Conservation (phyloP, 768 basidiomycete species). For the Leccinum aurantiacum region DNA sequence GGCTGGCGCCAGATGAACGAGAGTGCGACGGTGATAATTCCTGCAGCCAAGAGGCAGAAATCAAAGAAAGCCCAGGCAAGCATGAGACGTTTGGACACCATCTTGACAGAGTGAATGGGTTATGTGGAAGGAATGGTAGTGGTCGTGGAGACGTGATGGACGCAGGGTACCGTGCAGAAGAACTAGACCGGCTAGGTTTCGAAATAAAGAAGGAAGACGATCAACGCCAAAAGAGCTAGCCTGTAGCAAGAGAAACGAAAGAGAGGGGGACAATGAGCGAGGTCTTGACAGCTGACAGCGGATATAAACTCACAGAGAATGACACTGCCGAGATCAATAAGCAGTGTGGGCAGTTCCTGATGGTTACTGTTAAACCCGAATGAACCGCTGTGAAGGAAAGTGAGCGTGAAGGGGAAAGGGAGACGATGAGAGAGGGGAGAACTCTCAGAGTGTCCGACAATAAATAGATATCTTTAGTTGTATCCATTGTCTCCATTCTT, state of each 20-base stretch:
- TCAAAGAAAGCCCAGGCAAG: constrained; percentile 73
- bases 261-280: constrained; percentile 1
- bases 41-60: constrained; percentile 67
- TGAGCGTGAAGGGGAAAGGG: neutral
- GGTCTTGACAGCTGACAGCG: constrained; percentile 2
- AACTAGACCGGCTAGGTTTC: constrained; percentile 43
- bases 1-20: constrained; percentile 71
- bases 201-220: constrained; percentile 50
- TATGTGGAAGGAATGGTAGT: constrained; percentile 12
- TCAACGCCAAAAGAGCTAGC: constrained; percentile 64
- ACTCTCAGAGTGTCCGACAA: no score
- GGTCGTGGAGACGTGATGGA: neutral
- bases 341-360: constrained; percentile 1
- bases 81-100: constrained; percentile 74
- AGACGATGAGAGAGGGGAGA: no score
- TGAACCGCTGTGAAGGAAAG: neutral
- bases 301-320: constrained; percentile 12
- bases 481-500: constrained; percentile 24
- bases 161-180: neutral
- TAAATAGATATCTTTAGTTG: neutral
- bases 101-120: constrained; percentile 29
- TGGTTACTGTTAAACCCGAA: constrained; percentile 5
- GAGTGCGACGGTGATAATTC: constrained; percentile 59
- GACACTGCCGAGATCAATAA: neutral
- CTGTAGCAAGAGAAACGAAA: constrained; percentile 34